Evolutionary conservation across 202 grass and related monocot genomes (phyloP), one percentile per base, ranked within the genome.

Genomic region (Schoenoplectus tabernaemontani): DNA sequence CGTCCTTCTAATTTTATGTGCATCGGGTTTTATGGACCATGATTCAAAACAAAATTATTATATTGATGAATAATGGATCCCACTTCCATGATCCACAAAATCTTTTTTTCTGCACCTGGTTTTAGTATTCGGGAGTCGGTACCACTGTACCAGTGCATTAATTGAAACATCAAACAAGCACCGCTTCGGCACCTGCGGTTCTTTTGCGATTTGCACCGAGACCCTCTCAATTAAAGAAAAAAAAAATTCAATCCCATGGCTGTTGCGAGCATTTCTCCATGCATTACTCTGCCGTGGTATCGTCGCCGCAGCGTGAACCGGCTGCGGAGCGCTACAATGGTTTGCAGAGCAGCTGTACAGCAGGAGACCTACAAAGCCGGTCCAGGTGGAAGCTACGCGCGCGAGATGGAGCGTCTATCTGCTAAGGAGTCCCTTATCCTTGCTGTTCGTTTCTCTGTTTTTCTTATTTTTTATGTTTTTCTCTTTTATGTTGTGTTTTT

Each of bases 381-480:
- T 0, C 75, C 91, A 10, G 70, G 90, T 38, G 86, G 91, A 32
- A 93, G 77, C 84, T 99, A 99, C 83, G 96, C 96, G 59, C 88
- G 92, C 30, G 96, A 99, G 85, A 99, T 99, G 90, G 95, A 98
- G 83, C 89, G 91, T 43, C 91, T 98, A 58, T 95, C 89, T 68
- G 91, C 95, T 84, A 98, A 95, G 74, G 89, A 98, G 83, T 92
- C 91, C 5, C 95, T 98, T 38, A 89, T 95, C 53, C 95, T 98
- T 20, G 89, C 89, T 23, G 95, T 98, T 72, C 66, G 89, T 71
- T 47, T 48, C 63, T 32, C 17, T 46, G 26, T 62, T 59, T 68
- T 20, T 67, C 39, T 53, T 3, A 1, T 37, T 8, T 0, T n/a
- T n/a, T n/a, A n/a, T n/a, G n/a, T n/a, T n/a, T n/a, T n/a, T n/a